Evolutionary conservation across 139 green algal genomes (phyloP).

Genomic region (Coelastrella sp.): DNA sequence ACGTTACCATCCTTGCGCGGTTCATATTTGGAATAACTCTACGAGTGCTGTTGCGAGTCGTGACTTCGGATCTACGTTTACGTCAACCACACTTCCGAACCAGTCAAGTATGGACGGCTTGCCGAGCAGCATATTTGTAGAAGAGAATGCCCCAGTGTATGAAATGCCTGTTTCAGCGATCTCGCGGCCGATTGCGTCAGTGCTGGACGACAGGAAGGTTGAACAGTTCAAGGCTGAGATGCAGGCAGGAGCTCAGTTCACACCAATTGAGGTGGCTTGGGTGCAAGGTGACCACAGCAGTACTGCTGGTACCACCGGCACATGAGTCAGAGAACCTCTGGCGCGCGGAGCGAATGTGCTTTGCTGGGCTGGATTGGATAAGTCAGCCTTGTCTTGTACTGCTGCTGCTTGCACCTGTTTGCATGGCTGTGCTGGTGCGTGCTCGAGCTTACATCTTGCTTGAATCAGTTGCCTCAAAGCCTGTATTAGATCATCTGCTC

Average conservation of each 20-base stretch:
- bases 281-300: slow-evolving; percentile 48
- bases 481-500: too few relatives aligned
- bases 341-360: background rate
- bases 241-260: slow-evolving; percentile 48
- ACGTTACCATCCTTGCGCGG: too few relatives aligned
- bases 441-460: background rate
- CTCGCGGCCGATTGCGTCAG: slow-evolving; percentile 41
- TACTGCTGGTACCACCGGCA: too few relatives aligned
- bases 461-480: too few relatives aligned
- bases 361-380: background rate
- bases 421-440: too few relatives aligned
- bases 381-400: too few relatives aligned
- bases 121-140: slow-evolving; percentile 45
- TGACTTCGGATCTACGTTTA: too few relatives aligned
- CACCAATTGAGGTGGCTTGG: slow-evolving; percentile 60
- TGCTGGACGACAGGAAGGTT: slow-evolving; percentile 45
- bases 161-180: slow-evolving; percentile 54
- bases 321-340: background rate
- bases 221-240: slow-evolving; percentile 46
- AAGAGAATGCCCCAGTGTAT: slow-evolving; percentile 49
- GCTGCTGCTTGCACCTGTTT: too few relatives aligned
- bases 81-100: too few relatives aligned
- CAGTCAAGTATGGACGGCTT: slow-evolving; percentile 15
- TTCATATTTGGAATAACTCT: too few relatives aligned
- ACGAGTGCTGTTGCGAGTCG: too few relatives aligned